Evolutionary conservation across 139 green algal species (phyloP).

Genomic region (Limnomonas spitsbergensis): DNA sequence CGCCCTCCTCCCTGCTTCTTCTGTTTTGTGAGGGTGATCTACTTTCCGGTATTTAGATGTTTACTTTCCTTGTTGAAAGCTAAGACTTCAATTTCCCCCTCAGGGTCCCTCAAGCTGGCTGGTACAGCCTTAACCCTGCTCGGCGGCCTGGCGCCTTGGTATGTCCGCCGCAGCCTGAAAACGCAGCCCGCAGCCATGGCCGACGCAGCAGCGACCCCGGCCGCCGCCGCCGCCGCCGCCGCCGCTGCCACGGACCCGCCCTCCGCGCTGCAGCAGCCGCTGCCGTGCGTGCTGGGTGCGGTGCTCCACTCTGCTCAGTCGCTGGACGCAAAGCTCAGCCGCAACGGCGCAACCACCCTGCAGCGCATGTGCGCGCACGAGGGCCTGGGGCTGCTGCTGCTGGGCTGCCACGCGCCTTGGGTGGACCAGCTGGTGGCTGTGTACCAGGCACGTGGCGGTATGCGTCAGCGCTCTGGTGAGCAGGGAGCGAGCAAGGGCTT

Average conservation of each 20-base stretch:
- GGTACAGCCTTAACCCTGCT: constrained; percentile 64
- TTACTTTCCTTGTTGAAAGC: too few relatives aligned
- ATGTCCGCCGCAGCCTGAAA: constrained; percentile 17
- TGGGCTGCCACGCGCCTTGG: constrained; percentile 25
- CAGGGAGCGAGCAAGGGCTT: too few relatives aligned
- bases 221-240: neutral
- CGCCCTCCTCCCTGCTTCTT: too few relatives aligned
- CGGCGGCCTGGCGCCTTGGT: constrained; percentile 49
- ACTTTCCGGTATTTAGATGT: too few relatives aligned
- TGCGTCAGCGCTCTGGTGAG: constrained; percentile 6
- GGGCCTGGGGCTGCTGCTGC: constrained; percentile 26
- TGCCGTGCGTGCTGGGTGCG: constrained; percentile 35
- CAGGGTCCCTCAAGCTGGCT: constrained; percentile 53
- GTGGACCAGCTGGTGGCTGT: constrained; percentile 31
- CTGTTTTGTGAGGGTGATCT: too few relatives aligned
- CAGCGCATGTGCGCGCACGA: constrained; percentile 34
- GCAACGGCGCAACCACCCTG: constrained; percentile 55
- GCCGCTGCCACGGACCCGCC: neutral
- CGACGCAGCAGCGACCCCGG: neutral
- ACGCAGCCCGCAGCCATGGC: neutral
- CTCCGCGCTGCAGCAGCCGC: neutral
- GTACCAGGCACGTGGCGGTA: neutral
- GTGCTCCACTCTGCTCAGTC: constrained; percentile 22
- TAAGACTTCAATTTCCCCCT: too few relatives aligned
- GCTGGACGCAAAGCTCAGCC: constrained; percentile 46